Percentiles rank a stretch among this genome's conserved stretches.
Conservation (phyloP, 495 filamentous ascomycete genomes). For the Barbatosphaeria neglecta region DNA sequence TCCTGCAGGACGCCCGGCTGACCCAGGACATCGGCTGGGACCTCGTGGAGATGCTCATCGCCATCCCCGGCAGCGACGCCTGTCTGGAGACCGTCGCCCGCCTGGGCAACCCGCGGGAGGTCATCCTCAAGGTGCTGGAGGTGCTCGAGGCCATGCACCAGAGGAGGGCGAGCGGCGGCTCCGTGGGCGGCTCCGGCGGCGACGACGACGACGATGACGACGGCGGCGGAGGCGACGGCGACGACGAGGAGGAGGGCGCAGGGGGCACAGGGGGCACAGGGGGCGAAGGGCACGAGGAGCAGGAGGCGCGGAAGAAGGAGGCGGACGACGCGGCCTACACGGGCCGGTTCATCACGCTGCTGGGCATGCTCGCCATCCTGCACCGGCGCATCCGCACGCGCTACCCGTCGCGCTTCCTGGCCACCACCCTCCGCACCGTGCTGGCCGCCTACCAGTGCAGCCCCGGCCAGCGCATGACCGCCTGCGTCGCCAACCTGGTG, state of each 20-base stretch:
- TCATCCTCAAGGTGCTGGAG: constrained; percentile 80
- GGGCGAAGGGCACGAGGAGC: constrained; percentile 16
- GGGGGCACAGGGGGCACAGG: no score
- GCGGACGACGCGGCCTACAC: constrained; percentile 13
- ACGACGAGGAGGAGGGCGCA: constrained; percentile 9
- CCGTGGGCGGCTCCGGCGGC: constrained; percentile 8
- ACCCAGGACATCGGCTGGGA: constrained; percentile 96
- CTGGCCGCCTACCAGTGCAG: constrained; percentile 60
- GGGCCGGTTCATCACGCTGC: constrained; percentile 59
- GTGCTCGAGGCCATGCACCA: constrained; percentile 40
- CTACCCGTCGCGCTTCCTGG: constrained; percentile 83
- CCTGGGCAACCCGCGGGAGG: constrained; percentile 85
- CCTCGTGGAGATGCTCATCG: constrained; percentile 72
- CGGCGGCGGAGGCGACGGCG: constrained; percentile 12
- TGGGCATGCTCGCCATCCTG: constrained; percentile 73
- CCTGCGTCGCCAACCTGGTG: constrained; percentile 63
- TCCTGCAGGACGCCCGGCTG: constrained; percentile 72
- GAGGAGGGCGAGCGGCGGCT: not conserved
- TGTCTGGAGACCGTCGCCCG: constrained; percentile 69
- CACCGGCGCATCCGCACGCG: constrained; percentile 83
- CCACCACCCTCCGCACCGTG: constrained; percentile 73
- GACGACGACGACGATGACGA: constrained; percentile 33
- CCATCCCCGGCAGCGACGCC: constrained; percentile 57
- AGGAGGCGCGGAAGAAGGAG: no score
- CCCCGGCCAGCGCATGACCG: constrained; percentile 51